Evolutionary conservation across 768 basidiomycete species (phyloP).

Genomic region (Mycena epipterygia): DNA sequence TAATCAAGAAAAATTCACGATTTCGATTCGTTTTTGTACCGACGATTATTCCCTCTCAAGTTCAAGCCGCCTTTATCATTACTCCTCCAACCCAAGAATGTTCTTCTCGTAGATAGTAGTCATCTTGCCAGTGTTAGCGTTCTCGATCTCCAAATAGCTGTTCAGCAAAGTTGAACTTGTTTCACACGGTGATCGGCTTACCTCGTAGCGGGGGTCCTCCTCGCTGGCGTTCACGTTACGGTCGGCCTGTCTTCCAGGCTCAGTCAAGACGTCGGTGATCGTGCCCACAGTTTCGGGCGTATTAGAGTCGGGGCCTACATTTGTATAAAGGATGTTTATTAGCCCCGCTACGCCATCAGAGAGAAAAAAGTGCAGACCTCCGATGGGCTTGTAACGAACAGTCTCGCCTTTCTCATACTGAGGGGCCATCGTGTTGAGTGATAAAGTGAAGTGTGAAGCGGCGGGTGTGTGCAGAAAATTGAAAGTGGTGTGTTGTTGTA

Average conservation of each 20-base stretch:
- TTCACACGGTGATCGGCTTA: background rate
- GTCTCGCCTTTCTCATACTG: background rate
- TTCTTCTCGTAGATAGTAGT: conserved; percentile 6
- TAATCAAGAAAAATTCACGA: too few relatives aligned
- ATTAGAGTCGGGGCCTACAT: background rate
- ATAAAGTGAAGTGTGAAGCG: background rate
- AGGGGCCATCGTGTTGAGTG: background rate
- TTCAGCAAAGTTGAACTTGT: too few relatives aligned
- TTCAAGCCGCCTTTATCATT: too few relatives aligned
- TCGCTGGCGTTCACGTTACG: conserved; percentile 3
- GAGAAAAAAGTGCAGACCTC: background rate
- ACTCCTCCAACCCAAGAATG: background rate
- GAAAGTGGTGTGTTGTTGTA: background rate
- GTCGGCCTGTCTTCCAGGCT: background rate
- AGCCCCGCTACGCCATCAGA: background rate
- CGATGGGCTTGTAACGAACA: conserved; percentile 7
- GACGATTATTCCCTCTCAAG: too few relatives aligned
- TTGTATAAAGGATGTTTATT: background rate
- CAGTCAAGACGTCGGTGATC: background rate
- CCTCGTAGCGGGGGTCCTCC: conserved; percentile 1
- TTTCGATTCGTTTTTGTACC: too few relatives aligned
- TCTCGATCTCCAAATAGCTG: background rate
- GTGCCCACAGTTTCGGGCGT: background rate
- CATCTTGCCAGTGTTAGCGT: background rate
- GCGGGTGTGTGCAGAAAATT: background rate